Evolutionary conservation across 306 rosid genomes (phyloP).

Genomic region (Nissolia schottii): DNA sequence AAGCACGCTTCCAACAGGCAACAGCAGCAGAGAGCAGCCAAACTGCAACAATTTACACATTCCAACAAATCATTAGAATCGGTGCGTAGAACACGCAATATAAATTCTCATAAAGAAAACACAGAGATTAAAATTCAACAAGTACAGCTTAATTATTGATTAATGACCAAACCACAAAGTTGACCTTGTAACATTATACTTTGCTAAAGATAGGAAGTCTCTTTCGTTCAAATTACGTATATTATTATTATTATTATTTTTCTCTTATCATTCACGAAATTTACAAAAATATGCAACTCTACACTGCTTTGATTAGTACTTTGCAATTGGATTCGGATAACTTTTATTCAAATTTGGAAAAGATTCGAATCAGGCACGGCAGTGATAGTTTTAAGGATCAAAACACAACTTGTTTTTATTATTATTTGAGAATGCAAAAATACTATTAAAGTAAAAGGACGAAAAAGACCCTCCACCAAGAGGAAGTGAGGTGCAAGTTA

Average conservation of each 20-base stretch:
- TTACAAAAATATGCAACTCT: not conserved
- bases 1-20: conserved; percentile 93
- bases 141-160: not conserved
- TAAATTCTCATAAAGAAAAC: not conserved
- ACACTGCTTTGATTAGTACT: not conserved
- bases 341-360: not conserved
- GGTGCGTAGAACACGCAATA: not conserved
- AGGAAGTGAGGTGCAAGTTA: not conserved
- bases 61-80: conserved; percentile 2
- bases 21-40: conserved; percentile 98
- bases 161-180: not conserved
- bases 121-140: no score
- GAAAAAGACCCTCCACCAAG: not conserved
- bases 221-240: not conserved
- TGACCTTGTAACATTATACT: not conserved
- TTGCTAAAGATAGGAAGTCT: not conserved
- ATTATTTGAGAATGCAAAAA: not conserved
- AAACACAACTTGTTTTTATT: not conserved
- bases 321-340: not conserved
- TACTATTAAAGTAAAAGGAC: not conserved
- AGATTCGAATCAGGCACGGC: not conserved
- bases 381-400: not conserved
- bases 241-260: no score
- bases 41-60: conserved; percentile 40
- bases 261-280: not conserved